Conservation (phyloP, 768 basidiomycete species). For the Kwoniella newhampshirensis region DNA sequence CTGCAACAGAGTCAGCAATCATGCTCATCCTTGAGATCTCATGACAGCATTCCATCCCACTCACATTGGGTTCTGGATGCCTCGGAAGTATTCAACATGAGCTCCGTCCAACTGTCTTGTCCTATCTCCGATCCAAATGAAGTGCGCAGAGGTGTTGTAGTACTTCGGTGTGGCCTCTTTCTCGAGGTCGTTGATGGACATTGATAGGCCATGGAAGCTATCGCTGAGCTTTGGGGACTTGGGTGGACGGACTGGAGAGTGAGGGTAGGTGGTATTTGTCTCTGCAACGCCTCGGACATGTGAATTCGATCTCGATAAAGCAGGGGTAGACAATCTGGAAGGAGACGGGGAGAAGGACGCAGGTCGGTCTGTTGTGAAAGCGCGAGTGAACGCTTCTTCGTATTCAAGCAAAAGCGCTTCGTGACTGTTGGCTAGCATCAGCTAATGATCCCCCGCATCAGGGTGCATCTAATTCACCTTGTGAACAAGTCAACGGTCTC, state of each 20-base stretch:
- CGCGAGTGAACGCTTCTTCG: slow-evolving; percentile 84
- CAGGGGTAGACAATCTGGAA: slow-evolving; percentile 30
- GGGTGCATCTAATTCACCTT: slow-evolving; percentile 60
- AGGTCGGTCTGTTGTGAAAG: slow-evolving; percentile 5
- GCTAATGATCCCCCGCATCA: neutral
- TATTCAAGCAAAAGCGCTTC: slow-evolving; percentile 91
- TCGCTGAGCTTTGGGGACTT: slow-evolving; percentile 13
- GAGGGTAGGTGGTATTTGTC: slow-evolving; percentile 19
- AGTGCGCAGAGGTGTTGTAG: slow-evolving; percentile 92
- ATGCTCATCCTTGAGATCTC: neutral
- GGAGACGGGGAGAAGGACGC: slow-evolving; percentile 27
- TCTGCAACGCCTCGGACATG: slow-evolving; percentile 15
- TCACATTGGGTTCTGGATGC: slow-evolving; percentile 52
- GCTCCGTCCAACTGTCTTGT: slow-evolving; percentile 88
- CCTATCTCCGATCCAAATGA: slow-evolving; percentile 96
- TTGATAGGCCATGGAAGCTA: slow-evolving; percentile 4
- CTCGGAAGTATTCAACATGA: slow-evolving; percentile 70
- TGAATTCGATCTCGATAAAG: slow-evolving; percentile 53
- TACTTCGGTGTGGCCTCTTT: slow-evolving; percentile 54
- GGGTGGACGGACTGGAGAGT: slow-evolving; percentile 35
- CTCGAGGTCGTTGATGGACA: neutral
- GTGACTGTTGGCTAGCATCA: slow-evolving; percentile 60
- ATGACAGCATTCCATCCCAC: slow-evolving; percentile 1
- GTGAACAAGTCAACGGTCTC: slow-evolving; percentile 94
- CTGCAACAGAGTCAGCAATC: slow-evolving; percentile 5